Conservation (phyloP, 768 basidiomycete species). For the Leccinum incarnatum region DNA sequence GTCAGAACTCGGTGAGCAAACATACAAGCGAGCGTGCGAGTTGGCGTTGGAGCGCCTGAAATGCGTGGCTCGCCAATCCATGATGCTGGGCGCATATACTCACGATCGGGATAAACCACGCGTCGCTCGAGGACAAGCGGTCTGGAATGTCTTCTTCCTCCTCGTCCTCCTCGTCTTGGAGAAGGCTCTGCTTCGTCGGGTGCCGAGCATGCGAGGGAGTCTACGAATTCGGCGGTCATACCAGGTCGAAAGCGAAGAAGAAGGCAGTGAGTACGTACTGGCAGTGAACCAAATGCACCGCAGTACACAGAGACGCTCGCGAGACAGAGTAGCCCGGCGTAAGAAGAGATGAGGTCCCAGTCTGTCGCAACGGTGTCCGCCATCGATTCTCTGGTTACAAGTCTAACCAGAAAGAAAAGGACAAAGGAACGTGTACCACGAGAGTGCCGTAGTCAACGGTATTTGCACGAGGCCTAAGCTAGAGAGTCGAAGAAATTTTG, state of each 20-base stretch:
- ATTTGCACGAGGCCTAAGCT: not conserved
- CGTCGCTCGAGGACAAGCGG: constrained; percentile 63
- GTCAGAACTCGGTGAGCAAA: not conserved
- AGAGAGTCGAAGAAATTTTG: not conserved
- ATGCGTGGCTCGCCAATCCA: not conserved
- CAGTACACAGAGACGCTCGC: constrained; percentile 64
- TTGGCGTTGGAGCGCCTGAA: not conserved
- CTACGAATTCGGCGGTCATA: constrained; percentile 9
- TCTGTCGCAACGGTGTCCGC: constrained; percentile 27
- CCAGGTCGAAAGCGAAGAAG: not conserved
- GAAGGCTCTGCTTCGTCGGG: constrained; percentile 9
- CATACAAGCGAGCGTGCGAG: not conserved
- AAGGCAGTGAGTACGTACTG: constrained; percentile 41
- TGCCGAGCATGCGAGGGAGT: not conserved
- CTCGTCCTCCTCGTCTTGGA: constrained; percentile 47
- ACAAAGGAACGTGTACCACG: not conserved
- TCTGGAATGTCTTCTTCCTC: constrained; percentile 53
- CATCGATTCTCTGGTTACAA: constrained; percentile 4
- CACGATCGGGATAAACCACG: constrained; percentile 78
- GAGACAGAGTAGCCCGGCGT: constrained; percentile 62
- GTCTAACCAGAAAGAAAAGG: not conserved
- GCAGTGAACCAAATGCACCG: constrained; percentile 68
- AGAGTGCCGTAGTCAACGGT: not conserved
- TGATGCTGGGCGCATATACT: constrained; percentile 25
- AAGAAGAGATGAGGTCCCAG: constrained; percentile 65